Conservation (phyloP, 345 rosid genomes). For the Rubroshorea leprosula region DNA sequence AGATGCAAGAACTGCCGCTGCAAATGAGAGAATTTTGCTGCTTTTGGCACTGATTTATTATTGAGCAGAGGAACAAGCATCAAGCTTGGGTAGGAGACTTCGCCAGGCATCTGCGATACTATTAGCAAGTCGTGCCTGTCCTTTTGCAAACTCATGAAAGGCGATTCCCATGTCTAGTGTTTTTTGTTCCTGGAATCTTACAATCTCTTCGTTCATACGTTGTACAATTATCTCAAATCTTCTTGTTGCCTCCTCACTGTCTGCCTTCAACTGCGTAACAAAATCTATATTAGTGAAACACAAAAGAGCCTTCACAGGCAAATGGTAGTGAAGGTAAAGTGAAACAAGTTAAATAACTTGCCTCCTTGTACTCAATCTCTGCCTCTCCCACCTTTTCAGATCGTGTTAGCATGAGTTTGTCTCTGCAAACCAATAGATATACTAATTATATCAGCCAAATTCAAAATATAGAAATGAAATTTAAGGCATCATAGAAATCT, state of each 20-base stretch:
- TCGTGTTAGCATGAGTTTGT: conserved; percentile 85
- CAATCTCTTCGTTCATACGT: conserved; percentile 84
- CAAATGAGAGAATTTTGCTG: conserved; percentile 8
- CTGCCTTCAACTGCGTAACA: conserved; percentile 65
- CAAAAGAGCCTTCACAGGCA: not conserved
- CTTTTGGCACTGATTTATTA: not conserved
- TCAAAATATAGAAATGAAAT: not conserved
- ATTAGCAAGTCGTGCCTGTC: conserved; percentile 86
- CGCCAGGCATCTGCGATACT: conserved; percentile 90
- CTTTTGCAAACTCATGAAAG: conserved; percentile 87
- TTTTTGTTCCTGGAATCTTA: conserved; percentile 84
- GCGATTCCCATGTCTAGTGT: conserved; percentile 81
- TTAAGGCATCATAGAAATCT: not conserved
- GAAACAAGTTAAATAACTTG: conserved; percentile 20
- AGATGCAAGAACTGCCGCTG: not conserved
- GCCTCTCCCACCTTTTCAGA: conserved; percentile 91
- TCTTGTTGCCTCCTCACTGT: conserved; percentile 69
- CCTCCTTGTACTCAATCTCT: conserved; percentile 83
- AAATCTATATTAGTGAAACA: conserved; percentile 12
- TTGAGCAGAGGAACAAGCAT: conserved; percentile 44
- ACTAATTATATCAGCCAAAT: not conserved
- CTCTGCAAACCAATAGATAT: conserved; percentile 37
- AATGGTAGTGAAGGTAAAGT: not conserved
- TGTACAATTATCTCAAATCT: conserved; percentile 70
- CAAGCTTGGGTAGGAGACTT: conserved; percentile 92